Percentiles rank a stretch among this genome's conserved stretches.
phyloP scores from a whole-genome alignment of 1,139 yeast genomes.

The Geotrichum siamense region DNA sequence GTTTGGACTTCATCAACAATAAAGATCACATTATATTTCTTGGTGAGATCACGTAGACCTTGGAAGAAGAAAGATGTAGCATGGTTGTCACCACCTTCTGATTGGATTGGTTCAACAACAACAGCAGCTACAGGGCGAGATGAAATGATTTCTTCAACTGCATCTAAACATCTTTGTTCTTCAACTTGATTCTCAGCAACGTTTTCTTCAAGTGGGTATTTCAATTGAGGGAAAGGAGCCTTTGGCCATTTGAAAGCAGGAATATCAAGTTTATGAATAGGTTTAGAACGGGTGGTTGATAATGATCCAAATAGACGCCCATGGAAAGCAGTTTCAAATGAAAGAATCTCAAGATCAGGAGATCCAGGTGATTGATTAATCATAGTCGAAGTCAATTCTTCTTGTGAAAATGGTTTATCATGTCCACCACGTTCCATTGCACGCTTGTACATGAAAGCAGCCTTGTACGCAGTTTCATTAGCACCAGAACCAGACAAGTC shows the following conservation, averaged over 20 bases:
- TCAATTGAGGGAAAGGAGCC: slow-evolving; percentile 69
- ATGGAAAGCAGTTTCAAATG: slow-evolving; percentile 71
- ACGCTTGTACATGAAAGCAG: slow-evolving; percentile 73
- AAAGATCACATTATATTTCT: slow-evolving; percentile 58
- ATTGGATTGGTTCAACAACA: slow-evolving; percentile 73
- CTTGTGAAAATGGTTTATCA: slow-evolving; percentile 46
- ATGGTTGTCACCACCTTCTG: slow-evolving; percentile 86
- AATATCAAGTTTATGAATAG: slow-evolving; percentile 75
- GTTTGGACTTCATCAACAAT: slow-evolving; percentile 84
- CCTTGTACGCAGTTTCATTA: slow-evolving; percentile 77
- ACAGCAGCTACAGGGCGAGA: slow-evolving; percentile 66
- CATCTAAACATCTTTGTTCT: slow-evolving; percentile 58
- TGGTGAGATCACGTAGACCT: slow-evolving; percentile 64
- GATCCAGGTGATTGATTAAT: slow-evolving; percentile 62
- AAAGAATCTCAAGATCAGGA: slow-evolving; percentile 64
- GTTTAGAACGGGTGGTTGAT: slow-evolving; percentile 72
- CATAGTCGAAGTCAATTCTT: slow-evolving; percentile 59
- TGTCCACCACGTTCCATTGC: slow-evolving; percentile 46
- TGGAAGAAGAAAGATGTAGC: slow-evolving; percentile 70
- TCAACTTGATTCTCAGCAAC: slow-evolving; percentile 52
- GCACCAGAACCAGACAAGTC: slow-evolving; percentile 81
- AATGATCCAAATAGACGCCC: slow-evolving; percentile 78
- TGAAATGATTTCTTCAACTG: slow-evolving; percentile 49
- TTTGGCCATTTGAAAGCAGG: slow-evolving; percentile 86
- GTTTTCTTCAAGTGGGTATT: slow-evolving; percentile 61